Evolutionary conservation across 306 rosid genomes (phyloP), one percentile per base, ranked within the genome.

Genomic region (Vigna trinervia): DNA sequence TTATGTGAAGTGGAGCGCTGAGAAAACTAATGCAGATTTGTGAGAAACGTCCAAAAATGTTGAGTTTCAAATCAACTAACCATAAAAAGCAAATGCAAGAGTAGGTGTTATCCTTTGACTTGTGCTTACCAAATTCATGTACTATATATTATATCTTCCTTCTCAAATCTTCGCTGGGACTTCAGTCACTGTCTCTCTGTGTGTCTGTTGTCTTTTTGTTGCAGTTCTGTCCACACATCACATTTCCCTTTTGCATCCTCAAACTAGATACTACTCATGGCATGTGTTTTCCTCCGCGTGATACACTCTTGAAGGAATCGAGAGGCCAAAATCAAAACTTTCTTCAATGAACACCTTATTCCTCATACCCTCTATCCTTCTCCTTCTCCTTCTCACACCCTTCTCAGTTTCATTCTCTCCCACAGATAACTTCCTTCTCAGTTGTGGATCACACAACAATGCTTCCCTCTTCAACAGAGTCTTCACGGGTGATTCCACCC

Each of bases 361-460:
- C 70, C 70, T 80, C 50, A 36, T 60, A 70, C 57, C 60, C 28
- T 71, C 84, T 0, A 8, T 53, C 13, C 50, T 88, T 76, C 59
- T 89, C 6, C 53, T 80, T 12, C 80, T 74, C 6, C 53, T 80
- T 12, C 80, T 74, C 38, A 64, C 73, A 13, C 86, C 86, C 64
- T 81, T 63, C 61, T 83, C 93, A 8, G n/a, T 81, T 76, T 79
- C 87, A 36, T 91, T 96, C 84, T 81, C 80, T 81, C 98, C 98
- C 52, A 26, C 36, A 38, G 98, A 96, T 51, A 87, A 89, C 80
- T 89, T 82, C 76, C 93, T 96, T 8, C 75, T 96, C 85, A 96
- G 80, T 83, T 92, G 96, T 80, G 98, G 99, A 77, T 87, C 98
- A 32, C 59, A 81, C 71, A 75, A 58, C 84, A 93, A 91, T 85